These are phyloP conservation scores for Pistacia atlantica DNA, from an alignment of 345 rosid species.

Conservation along the genomic window DNA sequence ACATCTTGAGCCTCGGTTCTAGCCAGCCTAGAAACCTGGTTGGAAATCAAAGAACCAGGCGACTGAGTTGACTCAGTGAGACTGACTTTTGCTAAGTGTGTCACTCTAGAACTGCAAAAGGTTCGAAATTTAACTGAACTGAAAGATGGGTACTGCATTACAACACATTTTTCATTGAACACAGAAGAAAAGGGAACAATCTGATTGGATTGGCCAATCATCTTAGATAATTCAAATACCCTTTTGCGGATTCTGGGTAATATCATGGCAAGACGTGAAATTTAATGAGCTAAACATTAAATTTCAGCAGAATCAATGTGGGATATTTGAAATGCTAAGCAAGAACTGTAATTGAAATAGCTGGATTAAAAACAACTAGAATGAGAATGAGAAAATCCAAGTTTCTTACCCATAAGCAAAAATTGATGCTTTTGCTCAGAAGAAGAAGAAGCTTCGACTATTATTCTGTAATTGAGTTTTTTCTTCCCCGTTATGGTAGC, in stretches of 20 bases:
- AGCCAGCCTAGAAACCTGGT: constrained; percentile 39
- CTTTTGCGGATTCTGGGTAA: constrained; percentile 26
- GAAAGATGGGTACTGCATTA: constrained; percentile 33
- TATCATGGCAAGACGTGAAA: constrained; percentile 39
- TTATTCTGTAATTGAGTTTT: not conserved
- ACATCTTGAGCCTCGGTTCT: constrained; percentile 59
- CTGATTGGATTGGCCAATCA: constrained; percentile 39
- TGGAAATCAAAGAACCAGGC: constrained; percentile 26
- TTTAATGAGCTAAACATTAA: not conserved
- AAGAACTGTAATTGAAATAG: not conserved
- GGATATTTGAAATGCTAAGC: not conserved
- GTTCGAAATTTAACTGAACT: constrained; percentile 30
- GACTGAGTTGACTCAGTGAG: constrained; percentile 28
- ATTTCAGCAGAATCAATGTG: not conserved
- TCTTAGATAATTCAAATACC: constrained; percentile 26
- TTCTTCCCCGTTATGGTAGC: too few relatives aligned
- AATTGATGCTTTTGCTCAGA: not conserved
- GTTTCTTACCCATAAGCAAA: not conserved
- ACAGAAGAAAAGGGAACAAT: constrained; percentile 30
- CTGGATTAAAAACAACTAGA: not conserved
- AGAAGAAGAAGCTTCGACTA: not conserved
- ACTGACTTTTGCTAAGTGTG: constrained; percentile 25
- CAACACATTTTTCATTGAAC: constrained; percentile 24
- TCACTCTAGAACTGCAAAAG: constrained; percentile 31
- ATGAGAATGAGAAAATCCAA: not conserved